A percentile compares a stretch with the other conserved stretches of the same genome.
Evolutionary conservation across 2,329 filamentous ascomycete species (phyloP).

Genomic region (Trichoderma atrobrunneum): DNA sequence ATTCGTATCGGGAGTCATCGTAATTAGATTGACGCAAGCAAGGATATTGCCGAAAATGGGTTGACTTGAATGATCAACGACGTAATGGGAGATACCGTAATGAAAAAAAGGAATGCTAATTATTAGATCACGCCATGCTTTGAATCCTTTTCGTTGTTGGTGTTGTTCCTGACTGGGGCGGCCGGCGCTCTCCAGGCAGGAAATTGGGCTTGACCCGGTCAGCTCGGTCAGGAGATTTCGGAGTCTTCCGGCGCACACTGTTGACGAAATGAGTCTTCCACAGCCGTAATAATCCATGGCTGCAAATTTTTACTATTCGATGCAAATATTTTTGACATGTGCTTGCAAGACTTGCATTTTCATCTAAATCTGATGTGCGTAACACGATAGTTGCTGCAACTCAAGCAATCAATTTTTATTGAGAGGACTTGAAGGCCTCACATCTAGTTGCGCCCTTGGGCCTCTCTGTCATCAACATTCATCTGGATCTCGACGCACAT

Average conservation of each 20-base stretch:
- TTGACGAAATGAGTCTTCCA: background rate
- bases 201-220: background rate
- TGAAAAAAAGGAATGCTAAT: accelerated
- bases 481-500: background rate
- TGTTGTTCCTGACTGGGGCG: background rate
- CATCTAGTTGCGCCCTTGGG: background rate
- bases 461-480: background rate
- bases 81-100: background rate
- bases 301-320: background rate
- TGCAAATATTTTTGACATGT: background rate
- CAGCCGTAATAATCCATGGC: background rate
- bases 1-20: background rate
- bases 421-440: background rate
- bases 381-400: background rate
- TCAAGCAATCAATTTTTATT: background rate
- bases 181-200: background rate
- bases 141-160: background rate
- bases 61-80: background rate
- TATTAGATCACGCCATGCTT: background rate
- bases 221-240: background rate
- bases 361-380: background rate
- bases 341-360: background rate
- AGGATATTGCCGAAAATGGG: background rate
- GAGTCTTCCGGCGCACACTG: background rate
- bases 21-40: background rate